Percentiles rank a stretch among this genome's conserved stretches.
phyloP scores from a whole-genome alignment of 2,329 filamentous ascomycete genomes.

The Cordyceps cicadae region DNA sequence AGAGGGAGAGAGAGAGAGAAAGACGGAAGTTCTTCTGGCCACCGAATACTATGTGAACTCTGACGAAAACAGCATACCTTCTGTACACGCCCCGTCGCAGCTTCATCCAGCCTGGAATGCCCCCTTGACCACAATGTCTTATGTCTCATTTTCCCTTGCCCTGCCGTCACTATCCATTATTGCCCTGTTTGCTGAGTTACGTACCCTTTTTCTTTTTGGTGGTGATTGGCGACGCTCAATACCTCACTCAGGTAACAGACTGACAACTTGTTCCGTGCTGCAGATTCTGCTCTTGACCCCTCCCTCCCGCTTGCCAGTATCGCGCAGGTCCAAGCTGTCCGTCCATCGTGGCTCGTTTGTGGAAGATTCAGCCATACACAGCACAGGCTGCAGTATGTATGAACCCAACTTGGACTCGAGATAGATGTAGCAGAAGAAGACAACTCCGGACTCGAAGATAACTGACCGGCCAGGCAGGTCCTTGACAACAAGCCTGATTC shows the following conservation, averaged over 20 bases:
- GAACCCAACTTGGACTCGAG: neutral
- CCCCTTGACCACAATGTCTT: neutral
- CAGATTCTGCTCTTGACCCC: neutral
- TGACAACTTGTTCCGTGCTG: neutral
- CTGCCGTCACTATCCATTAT: neutral
- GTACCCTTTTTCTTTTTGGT: neutral
- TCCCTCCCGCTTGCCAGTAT: neutral
- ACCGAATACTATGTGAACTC: neutral
- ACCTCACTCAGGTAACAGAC: neutral
- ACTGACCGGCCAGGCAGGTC: neutral
- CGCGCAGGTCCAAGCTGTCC: neutral
- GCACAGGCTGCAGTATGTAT: neutral
- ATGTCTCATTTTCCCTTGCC: neutral
- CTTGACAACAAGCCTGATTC: neutral
- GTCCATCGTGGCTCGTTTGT: neutral
- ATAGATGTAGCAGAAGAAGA: neutral
- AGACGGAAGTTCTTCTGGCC: neutral
- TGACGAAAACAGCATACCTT: neutral
- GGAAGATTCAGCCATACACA: neutral
- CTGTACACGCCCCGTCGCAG: neutral
- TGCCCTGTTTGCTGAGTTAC: neutral
- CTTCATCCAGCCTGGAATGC: constrained; percentile 3
- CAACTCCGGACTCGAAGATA: neutral
- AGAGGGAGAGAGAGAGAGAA: neutral
- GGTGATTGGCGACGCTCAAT: neutral